Base-by-base conservation (phyloP, 495 filamentous ascomycete species). In the Xylaria palmicola region DNA sequence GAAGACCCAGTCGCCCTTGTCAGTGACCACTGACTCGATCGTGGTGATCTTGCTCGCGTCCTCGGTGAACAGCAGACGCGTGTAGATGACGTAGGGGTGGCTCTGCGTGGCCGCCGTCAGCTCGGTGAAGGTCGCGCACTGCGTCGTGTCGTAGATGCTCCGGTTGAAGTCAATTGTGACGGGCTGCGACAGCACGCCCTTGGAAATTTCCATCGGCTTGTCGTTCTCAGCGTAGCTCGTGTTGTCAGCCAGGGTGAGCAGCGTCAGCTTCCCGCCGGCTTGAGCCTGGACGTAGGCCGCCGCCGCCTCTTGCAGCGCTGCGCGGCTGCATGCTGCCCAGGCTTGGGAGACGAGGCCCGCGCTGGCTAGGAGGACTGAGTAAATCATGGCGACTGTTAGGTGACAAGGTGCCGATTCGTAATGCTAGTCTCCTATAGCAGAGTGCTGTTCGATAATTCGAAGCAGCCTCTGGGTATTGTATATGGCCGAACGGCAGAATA, bases 121-220 rank as follows among this genome's bases (percentile, higher is more conserved):
- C 62, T 77, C 72, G 4, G 75, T 79, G 59, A 75, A 79, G 3
- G 70, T 69, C 12, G 76, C 75, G 51, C 76, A 79, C 15, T 62
- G 59, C 4, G 64, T 69, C 6, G 72, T 74, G 47, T 79, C 76
- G 65, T 69, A 66, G 39, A 76, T 70, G 54, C 68, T 72, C 55
- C 71, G 71, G 56, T 71, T 75, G 62, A 72, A 70, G 36, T 76
- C 75, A 26, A 79, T 69, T 30, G 68, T 69, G 54, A 75, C 62
- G 12, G 75, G 40, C 7, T 72, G 65, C 4, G 71, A 60, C 15
- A 79, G 60, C 17, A 76, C 49, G 17, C 74, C 69, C 37, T 67
- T 66, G 13, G 56, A 17, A 56, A 79, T 75, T 17, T 57, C 57
- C 20, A 51, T 50, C 0, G 70, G 55, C 27, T 72, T 71, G 50